Evolutionary conservation across 768 basidiomycete genomes (phyloP), one percentile per base, ranked within the genome.

Genomic region (Suillus fuscotomentosus): DNA sequence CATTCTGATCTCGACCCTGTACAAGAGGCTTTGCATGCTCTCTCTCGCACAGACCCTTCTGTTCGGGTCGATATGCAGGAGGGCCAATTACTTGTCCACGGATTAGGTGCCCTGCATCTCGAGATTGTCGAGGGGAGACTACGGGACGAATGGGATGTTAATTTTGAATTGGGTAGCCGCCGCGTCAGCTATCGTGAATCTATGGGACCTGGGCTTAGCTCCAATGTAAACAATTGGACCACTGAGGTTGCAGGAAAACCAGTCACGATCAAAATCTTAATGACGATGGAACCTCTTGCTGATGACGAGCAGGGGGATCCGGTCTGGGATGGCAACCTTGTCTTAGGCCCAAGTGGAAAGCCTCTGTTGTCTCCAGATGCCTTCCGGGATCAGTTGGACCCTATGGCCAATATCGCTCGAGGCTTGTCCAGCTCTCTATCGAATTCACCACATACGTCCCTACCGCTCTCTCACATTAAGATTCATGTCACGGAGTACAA

Each of bases 31-130:
- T 78, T 95, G 22, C 79, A 83, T 34, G 79, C 90, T 1, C 78
- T 95, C 34, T 80, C 86, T 20, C 88, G 94, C n/a, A 95, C 94
- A 1, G 94, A 95, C 71, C 94, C 94, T n/a, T 94, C 92, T 0
- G 85, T 94, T 36, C 88, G 94, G 22, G 80, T 88, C 38, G 94
- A 94, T 61, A 78, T 80, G 3, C 88, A 91, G 62, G 94, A 95
- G 67, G 94, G 92, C 1, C 94, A 95, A 70, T 79, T 93, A 41
- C 82, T 95, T 38, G 82, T 93, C 1, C 91, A 95, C 68, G 93
- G 93, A 2, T 85, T 95, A 48, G 94, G 94, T 15, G 86, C 90
- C 38, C 82, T 95, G 14, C 94, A 95, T 71, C 83, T 95, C n/a
- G 94, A 95, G 75, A 94, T 95, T 62, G 82, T 94, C 11, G 91